Percentiles rank a stretch among this genome's conserved stretches.
phyloP scores from a whole-genome alignment of 2,329 filamentous ascomycete species.

The Claviceps maximensis region DNA sequence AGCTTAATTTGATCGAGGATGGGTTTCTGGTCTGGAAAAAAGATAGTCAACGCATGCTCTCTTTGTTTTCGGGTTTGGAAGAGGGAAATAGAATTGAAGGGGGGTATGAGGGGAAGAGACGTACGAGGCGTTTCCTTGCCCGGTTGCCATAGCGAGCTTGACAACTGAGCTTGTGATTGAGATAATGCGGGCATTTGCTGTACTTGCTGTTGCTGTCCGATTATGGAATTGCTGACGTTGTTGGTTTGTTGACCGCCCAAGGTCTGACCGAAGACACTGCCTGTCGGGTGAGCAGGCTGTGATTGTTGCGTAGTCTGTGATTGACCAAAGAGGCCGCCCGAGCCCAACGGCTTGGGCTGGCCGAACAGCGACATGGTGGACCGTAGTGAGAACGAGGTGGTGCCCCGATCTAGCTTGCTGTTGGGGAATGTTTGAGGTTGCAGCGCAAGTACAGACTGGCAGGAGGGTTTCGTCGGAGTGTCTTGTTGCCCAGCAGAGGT shows the following conservation, averaged over 20 bases:
- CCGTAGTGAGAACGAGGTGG: background rate
- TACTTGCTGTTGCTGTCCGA: slow-evolving; percentile 24
- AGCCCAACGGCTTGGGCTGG: slow-evolving; percentile 22
- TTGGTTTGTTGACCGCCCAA: slow-evolving; percentile 25
- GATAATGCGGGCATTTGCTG: slow-evolving; percentile 29
- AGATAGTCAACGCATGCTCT: background rate
- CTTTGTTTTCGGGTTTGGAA: background rate
- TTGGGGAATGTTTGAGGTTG: background rate
- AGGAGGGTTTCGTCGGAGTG: background rate
- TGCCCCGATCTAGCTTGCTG: slow-evolving; percentile 5
- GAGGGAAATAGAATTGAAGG: background rate
- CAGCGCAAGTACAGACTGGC: background rate
- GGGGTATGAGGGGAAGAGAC: slow-evolving; percentile 7
- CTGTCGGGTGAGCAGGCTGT: slow-evolving; percentile 14
- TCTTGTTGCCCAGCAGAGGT: background rate
- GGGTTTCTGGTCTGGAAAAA: slow-evolving; percentile 47
- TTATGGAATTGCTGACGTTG: slow-evolving; percentile 16
- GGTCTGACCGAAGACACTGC: slow-evolving; percentile 18
- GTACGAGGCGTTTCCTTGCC: slow-evolving; percentile 36
- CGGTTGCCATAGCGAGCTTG: slow-evolving; percentile 40
- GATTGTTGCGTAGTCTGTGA: slow-evolving; percentile 21
- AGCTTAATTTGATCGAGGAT: slow-evolving; percentile 61
- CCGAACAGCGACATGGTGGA: slow-evolving; percentile 26
- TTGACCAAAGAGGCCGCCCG: slow-evolving; percentile 24
- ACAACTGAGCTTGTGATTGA: slow-evolving; percentile 33